phyloP scores from a whole-genome alignment of 1,284 basidiomycete species.

The Sutorius eximius region DNA sequence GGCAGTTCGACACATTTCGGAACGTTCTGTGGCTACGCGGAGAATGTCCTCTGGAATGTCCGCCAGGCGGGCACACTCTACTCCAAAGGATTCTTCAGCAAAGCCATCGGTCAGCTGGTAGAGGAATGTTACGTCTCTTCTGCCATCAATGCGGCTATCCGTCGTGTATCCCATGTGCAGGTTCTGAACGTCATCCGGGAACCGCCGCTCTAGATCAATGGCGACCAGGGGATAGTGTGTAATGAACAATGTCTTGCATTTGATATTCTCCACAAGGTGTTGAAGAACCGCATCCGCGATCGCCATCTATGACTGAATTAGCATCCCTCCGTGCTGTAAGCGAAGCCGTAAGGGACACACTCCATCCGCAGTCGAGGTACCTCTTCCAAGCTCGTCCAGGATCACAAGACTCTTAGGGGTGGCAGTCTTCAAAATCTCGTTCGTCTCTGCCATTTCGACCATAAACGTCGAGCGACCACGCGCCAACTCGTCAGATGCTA shows the following conservation, averaged over 20 bases:
- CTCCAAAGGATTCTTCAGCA: constrained; percentile 80
- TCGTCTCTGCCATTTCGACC: constrained; percentile 95
- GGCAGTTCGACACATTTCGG: constrained; percentile 54
- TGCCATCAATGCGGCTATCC: constrained; percentile 65
- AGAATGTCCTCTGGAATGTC: constrained; percentile 72
- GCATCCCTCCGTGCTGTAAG: neutral
- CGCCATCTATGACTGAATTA: constrained; percentile 61
- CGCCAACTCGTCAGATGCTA: constrained; percentile 84
- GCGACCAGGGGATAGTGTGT: constrained; percentile 87
- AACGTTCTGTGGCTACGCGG: constrained; percentile 53
- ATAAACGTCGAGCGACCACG: constrained; percentile 90
- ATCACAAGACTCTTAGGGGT: constrained; percentile 79
- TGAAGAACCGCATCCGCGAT: constrained; percentile 80
- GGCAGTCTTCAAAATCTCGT: constrained; percentile 80
- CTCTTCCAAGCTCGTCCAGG: constrained; percentile 82
- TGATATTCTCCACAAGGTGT: constrained; percentile 61
- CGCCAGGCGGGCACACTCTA: constrained; percentile 88
- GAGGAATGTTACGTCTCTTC: constrained; percentile 80
- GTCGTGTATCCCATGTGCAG: constrained; percentile 85
- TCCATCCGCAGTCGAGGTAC: constrained; percentile 84
- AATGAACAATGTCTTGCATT: constrained; percentile 88
- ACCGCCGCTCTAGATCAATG: constrained; percentile 53
- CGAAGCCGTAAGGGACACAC: constrained; percentile 42
- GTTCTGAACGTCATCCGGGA: constrained; percentile 64
- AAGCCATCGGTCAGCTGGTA: constrained; percentile 75